Evolutionary conservation across 2,329 filamentous ascomycete species (phyloP).

Genomic region (Neocucurbitaria cava): DNA sequence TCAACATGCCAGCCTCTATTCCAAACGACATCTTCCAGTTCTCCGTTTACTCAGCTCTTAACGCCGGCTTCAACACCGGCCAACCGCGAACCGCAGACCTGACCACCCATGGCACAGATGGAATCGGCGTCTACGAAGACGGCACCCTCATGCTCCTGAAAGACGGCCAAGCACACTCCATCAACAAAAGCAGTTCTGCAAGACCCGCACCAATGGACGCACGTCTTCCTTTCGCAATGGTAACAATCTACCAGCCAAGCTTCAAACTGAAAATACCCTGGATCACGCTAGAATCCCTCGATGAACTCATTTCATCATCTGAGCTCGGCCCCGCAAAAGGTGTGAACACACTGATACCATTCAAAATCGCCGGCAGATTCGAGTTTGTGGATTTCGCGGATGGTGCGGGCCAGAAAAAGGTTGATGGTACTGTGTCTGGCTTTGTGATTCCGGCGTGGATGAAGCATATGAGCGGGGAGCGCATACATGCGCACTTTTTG

Average conservation of each 20-base stretch:
- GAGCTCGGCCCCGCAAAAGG: constrained; percentile 30
- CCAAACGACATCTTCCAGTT: constrained; percentile 57
- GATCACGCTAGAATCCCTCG: constrained; percentile 23
- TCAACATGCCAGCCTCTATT: constrained; percentile 46
- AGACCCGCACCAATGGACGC: constrained; percentile 41
- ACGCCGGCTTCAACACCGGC: constrained; percentile 44
- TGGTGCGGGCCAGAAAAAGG: constrained; percentile 29
- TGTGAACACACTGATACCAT: constrained; percentile 51
- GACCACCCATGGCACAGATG: constrained; percentile 52
- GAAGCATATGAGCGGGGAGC: constrained; percentile 49
- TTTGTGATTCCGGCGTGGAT: constrained; percentile 51
- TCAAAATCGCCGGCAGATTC: constrained; percentile 48
- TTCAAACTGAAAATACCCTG: constrained; percentile 36
- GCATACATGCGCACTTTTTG: constrained; percentile 48
- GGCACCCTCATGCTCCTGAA: constrained; percentile 49
- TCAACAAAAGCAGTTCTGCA: constrained; percentile 41
- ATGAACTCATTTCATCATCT: constrained; percentile 19
- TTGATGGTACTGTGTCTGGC: constrained; percentile 51
- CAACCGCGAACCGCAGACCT: constrained; percentile 47
- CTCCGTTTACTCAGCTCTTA: constrained; percentile 48
- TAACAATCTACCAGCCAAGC: constrained; percentile 50
- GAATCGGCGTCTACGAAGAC: constrained; percentile 52
- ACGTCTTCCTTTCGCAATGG: constrained; percentile 50
- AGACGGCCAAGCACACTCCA: constrained; percentile 42
- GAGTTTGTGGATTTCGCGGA: constrained; percentile 38